Conservation (phyloP, 257 asterid species). For the Sherardia arvensis region DNA sequence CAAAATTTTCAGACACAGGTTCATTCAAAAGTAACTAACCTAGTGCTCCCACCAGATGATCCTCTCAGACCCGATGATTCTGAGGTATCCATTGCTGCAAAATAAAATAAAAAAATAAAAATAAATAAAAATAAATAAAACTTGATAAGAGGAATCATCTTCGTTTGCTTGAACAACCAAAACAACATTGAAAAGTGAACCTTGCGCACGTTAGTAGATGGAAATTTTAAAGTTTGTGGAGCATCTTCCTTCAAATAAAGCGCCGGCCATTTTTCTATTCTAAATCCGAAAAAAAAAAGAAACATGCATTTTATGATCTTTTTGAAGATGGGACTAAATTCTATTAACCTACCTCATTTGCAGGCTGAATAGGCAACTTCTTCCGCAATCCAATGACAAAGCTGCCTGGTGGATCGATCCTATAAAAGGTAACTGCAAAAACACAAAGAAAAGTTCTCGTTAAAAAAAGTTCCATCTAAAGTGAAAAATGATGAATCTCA, state of each 20-base stretch:
- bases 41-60: conserved; percentile 18
- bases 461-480: neutral
- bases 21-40: conserved; percentile 21
- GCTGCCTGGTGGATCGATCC: conserved; percentile 53
- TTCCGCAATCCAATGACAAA: conserved; percentile 58
- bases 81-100: conserved; percentile 54
- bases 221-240: too few relatives aligned
- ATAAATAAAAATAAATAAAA: too few relatives aligned
- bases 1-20: neutral
- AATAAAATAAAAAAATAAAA: too few relatives aligned
- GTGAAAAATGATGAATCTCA: neutral
- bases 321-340: neutral
- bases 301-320: neutral
- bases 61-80: conserved; percentile 26
- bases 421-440: conserved; percentile 52
- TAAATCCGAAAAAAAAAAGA: neutral
- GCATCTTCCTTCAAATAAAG: too few relatives aligned
- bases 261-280: neutral
- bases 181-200: conserved; percentile 11
- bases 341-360: conserved; percentile 4
- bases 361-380: conserved; percentile 19
- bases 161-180: neutral
- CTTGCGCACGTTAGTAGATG: too few relatives aligned
- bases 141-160: neutral
- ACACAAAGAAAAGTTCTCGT: neutral